A percentile compares a stretch with the other conserved stretches of the same genome.
Evolutionary conservation across 768 basidiomycete genomes (phyloP).

Genomic region (Baorangia bicolor): DNA sequence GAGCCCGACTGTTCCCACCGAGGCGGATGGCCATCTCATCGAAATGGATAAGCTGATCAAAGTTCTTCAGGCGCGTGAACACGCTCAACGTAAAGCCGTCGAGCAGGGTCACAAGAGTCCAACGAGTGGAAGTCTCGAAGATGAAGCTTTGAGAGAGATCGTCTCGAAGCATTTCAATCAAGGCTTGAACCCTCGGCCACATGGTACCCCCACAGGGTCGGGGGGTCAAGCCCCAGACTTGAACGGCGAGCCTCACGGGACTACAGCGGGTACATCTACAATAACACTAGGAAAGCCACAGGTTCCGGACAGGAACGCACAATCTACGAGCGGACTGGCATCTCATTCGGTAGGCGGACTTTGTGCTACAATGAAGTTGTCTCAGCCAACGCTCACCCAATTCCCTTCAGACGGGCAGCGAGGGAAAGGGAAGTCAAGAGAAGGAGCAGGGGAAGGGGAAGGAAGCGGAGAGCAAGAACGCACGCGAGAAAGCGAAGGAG

Average conservation of each 20-base stretch:
- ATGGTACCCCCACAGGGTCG: conserved; percentile 17
- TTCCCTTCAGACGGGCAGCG: not conserved
- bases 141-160: conserved; percentile 31
- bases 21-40: conserved; percentile 54
- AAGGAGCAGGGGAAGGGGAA: not conserved
- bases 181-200: conserved; percentile 14
- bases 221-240: conserved; percentile 17
- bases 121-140: conserved; percentile 32
- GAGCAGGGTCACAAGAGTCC: conserved; percentile 31
- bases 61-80: conserved; percentile 56
- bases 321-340: not conserved
- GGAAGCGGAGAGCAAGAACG: not conserved
- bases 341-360: conserved; percentile 6
- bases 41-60: conserved; percentile 54
- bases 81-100: conserved; percentile 37
- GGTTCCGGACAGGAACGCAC: conserved; percentile 1
- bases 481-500: not conserved
- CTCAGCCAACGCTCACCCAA: not conserved
- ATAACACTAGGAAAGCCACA: conserved; percentile 10
- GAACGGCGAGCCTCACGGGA: conserved; percentile 2
- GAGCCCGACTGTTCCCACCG: conserved; percentile 48
- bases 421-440: not conserved
- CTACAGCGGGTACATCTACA: not conserved
- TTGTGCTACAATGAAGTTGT: not conserved
- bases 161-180: conserved; percentile 33